phyloP scores from a whole-genome alignment of 768 basidiomycete genomes.

The Podaxis rugospora region DNA sequence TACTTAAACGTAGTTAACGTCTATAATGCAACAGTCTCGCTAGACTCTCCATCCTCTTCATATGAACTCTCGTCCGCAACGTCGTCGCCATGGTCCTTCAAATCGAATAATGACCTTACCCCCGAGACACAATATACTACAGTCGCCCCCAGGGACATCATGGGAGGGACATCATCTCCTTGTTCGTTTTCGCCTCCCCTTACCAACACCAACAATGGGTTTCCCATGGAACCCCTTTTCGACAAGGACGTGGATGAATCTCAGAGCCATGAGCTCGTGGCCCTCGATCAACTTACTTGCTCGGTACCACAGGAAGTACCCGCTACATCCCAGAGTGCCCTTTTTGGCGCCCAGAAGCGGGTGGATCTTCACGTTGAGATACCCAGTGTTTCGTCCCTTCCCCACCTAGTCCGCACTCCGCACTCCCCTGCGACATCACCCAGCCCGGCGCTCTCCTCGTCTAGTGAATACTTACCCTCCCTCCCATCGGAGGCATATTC shows the following conservation, averaged over 20 bases:
- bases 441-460: not conserved
- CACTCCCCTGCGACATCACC: not conserved
- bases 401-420: not conserved
- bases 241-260: not conserved
- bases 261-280: not conserved
- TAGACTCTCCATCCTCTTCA: not conserved
- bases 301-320: not conserved
- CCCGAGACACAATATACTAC: not conserved
- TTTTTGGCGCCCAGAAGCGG: not conserved
- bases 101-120: not conserved
- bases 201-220: not conserved
- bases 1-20: not conserved
- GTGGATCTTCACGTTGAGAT: not conserved
- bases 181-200: not conserved
- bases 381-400: not conserved
- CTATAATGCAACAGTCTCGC: not conserved
- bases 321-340: not conserved
- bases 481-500: not conserved
- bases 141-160: not conserved
- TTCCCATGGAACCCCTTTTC: conserved; percentile 3
- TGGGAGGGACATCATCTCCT: not conserved
- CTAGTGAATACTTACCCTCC: not conserved
- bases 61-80: not conserved
- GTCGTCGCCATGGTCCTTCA: not conserved
- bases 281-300: not conserved